phyloP scores from a whole-genome alignment of 495 filamentous ascomycete genomes.

The Trichodelitschia bisporula region DNA sequence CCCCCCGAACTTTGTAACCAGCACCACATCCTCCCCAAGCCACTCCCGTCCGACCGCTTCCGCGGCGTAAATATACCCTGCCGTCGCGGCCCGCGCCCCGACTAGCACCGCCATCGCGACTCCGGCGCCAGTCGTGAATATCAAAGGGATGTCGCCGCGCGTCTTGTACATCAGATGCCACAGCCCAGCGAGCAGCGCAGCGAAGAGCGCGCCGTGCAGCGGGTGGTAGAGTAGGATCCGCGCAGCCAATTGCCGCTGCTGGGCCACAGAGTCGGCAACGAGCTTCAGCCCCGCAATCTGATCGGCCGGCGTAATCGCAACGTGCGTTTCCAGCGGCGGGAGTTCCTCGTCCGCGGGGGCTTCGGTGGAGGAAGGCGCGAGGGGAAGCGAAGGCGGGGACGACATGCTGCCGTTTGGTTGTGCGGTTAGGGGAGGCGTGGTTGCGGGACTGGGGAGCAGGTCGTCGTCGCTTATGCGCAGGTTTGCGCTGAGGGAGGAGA shows the following conservation, averaged over 20 bases:
- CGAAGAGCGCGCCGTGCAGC: conserved; percentile 16
- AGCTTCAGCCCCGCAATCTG: conserved; percentile 51
- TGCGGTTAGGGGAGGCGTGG: conserved; percentile 12
- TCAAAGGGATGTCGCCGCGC: conserved; percentile 11
- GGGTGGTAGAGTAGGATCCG: conserved; percentile 27
- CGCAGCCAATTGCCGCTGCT: conserved; percentile 33
- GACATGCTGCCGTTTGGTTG: conserved; percentile 9
- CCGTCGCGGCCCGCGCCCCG: conserved; percentile 16
- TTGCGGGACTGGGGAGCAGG: conserved; percentile 2
- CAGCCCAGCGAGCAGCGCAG: conserved; percentile 16
- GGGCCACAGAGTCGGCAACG: conserved; percentile 35
- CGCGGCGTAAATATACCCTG: conserved; percentile 25
- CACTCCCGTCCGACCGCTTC: conserved; percentile 26
- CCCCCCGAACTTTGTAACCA: conserved; percentile 29
- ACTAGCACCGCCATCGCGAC: conserved; percentile 22
- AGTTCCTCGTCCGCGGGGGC: conserved; percentile 6
- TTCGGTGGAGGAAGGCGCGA: conserved; percentile 2
- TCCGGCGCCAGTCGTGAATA: conserved; percentile 20
- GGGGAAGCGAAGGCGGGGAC: conserved; percentile 8
- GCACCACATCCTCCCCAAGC: conserved; percentile 21
- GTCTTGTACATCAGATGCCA: conserved; percentile 13
- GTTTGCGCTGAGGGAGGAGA: conserved; percentile 17
- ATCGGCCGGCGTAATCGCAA: conserved; percentile 18
- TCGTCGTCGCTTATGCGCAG: conserved; percentile 13
- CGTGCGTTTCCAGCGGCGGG: conserved; percentile 11